Base-by-base conservation (phyloP, 371 early-diverging fungal species). In the Syncephalastrum monosporum region DNA sequence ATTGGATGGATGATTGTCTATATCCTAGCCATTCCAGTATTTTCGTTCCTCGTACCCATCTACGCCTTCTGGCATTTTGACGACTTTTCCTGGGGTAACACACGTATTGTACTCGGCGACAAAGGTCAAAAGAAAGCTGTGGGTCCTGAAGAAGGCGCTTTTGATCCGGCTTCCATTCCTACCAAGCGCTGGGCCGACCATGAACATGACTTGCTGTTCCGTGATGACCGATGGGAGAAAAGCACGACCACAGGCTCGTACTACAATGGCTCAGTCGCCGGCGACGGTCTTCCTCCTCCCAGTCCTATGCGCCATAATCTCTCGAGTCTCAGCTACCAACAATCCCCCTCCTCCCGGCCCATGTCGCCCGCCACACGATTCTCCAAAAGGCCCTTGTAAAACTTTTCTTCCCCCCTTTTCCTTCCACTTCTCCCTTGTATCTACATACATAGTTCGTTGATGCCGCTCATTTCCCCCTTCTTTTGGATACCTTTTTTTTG, bases 31-130 rank as follows among this genome's bases (percentile, higher is more conserved):
- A 83, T 89, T 46, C 88, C 88, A 1, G 75, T 89, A 1, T 89
- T 85, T 56, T 78, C 82, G 0, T 86, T 87, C 50, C 60, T 78
- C 6, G 80, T 87, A 21, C 88, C 83, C 3, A 69, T 89, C 6
- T 94, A 94, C 65, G 84, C 92, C 5, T 94, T 91, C 68, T 94
- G 94, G 94, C 92, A 92, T 65, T 93, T 94, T 72, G 93, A 94
- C 63, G 92, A 94, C 64, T 93, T 94, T 61, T 84, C 86, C 0
- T 94, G 93, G 93, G 93, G 93, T 52, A 89, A 95, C 69, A 98
- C 99, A 19, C 91, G 99, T 67, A 73, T 89, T 19, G 92, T 93
- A 2, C 76, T 88, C 1, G 93, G 90, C 38, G 91, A 89, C 29
- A n/a, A 45, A 19, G 89, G 89, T 79, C 69, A 91, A 10, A 79